These are phyloP conservation scores for Leishmania martiniquensis DNA, from an alignment of 208 protist species.

Conservation along the genomic window DNA sequence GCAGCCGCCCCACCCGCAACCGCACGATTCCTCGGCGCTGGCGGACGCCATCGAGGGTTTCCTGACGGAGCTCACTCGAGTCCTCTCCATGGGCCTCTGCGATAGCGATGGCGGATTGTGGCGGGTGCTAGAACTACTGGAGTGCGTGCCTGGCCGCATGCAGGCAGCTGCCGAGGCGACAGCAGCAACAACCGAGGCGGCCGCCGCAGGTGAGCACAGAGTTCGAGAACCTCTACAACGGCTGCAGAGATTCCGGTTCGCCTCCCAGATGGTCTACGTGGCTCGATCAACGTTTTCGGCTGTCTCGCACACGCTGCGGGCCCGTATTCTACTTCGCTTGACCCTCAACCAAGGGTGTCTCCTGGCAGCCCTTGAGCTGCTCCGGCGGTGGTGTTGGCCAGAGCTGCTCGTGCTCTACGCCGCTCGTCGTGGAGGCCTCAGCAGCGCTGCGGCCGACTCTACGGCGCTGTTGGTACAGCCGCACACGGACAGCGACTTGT, in stretches of 20 bases:
- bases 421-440: not conserved
- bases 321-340: slow-evolving; percentile 54
- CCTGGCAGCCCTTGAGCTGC: slow-evolving; percentile 56
- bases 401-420: slow-evolving; percentile 46
- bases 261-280: slow-evolving; percentile 55
- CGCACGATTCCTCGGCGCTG: slow-evolving; percentile 8
- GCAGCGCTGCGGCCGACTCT: not conserved
- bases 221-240: slow-evolving; percentile 9
- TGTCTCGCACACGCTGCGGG: slow-evolving; percentile 21
- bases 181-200: not conserved
- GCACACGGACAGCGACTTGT: slow-evolving; percentile 30
- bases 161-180: slow-evolving; percentile 14
- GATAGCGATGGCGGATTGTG: slow-evolving; percentile 42
- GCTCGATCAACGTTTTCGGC: slow-evolving; percentile 40
- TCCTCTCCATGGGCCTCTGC: slow-evolving; percentile 49
- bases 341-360: slow-evolving; percentile 69
- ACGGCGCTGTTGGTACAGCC: slow-evolving; percentile 21
- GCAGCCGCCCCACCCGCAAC: not conserved
- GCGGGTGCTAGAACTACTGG: slow-evolving; percentile 64
- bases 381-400: slow-evolving; percentile 44
- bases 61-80: slow-evolving; percentile 52
- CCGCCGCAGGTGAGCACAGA: not conserved
- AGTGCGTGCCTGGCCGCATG: slow-evolving; percentile 26
- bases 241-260: slow-evolving; percentile 48
- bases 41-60: slow-evolving; percentile 30